These are phyloP conservation scores for Plasmopara halstedii DNA, from an alignment of 352 stramenopile species.

Conservation along the genomic window DNA sequence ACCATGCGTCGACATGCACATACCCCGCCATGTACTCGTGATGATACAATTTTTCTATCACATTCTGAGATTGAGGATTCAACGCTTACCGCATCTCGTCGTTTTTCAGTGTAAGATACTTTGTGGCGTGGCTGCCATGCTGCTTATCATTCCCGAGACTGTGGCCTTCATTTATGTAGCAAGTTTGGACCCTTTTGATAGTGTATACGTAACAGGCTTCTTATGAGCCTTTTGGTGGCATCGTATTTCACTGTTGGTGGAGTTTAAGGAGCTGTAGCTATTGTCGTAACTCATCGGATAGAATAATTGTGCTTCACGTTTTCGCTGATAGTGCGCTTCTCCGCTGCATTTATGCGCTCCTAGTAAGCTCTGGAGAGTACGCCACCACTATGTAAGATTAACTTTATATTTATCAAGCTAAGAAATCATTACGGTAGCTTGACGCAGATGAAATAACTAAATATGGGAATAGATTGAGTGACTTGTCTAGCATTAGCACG, in stretches of 20 bases:
- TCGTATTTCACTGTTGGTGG: conserved; percentile 86
- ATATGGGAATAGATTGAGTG: too few relatives aligned
- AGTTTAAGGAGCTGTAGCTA: conserved; percentile 83
- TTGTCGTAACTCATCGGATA: too few relatives aligned
- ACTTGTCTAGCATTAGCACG: too few relatives aligned
- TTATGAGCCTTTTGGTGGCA: conserved; percentile 86
- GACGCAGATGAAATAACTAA: too few relatives aligned
- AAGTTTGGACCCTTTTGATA: conserved; percentile 79
- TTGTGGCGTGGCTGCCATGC: conserved; percentile 82
- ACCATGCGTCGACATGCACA: conserved; percentile 6
- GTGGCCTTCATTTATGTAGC: conserved; percentile 91
- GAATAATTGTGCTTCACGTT: too few relatives aligned
- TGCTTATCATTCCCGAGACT: conserved; percentile 92
- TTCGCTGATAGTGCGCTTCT: too few relatives aligned
- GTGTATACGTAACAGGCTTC: conserved; percentile 89
- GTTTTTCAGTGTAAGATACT: conserved; percentile 70
- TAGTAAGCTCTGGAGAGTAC: too few relatives aligned
- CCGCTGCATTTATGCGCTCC: too few relatives aligned
- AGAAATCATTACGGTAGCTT: too few relatives aligned
- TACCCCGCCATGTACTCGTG: conserved; percentile 2
- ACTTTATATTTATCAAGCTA: too few relatives aligned
- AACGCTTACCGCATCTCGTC: conserved; percentile 29
- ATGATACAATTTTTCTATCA: conserved; percentile 15
- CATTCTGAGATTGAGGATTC: conserved; percentile 18
- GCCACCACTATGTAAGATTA: too few relatives aligned